Evolutionary conservation across 2,329 filamentous ascomycete species (phyloP).

Genomic region (Beauveria sp.): DNA sequence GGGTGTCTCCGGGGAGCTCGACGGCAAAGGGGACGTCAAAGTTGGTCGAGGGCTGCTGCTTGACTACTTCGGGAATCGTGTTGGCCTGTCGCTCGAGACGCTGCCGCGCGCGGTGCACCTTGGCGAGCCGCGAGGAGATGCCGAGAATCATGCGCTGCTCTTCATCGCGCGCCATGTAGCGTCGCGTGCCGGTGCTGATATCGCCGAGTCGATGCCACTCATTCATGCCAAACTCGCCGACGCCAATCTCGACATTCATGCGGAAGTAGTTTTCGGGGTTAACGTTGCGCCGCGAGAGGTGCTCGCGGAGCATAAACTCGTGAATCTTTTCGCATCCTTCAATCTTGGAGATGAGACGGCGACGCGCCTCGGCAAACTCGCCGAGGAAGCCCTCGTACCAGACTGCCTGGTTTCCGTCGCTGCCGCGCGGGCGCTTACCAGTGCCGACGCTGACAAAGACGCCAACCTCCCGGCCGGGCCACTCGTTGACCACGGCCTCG

Average conservation of each 20-base stretch:
- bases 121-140: conserved; percentile 72
- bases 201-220: conserved; percentile 93
- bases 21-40: conserved; percentile 42
- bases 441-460: conserved; percentile 94
- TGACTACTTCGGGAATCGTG: conserved; percentile 36
- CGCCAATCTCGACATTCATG: conserved; percentile 92
- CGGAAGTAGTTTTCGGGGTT: conserved; percentile 89
- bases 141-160: conserved; percentile 72
- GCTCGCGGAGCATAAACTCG: conserved; percentile 72
- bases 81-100: conserved; percentile 49
- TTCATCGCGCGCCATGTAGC: conserved; percentile 66
- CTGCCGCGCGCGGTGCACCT: conserved; percentile 69
- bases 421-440: conserved; percentile 63
- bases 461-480: conserved; percentile 87
- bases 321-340: conserved; percentile 92
- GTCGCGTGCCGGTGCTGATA: conserved; percentile 84
- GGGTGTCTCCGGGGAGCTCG: conserved; percentile 51
- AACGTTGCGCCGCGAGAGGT: conserved; percentile 69
- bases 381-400: conserved; percentile 96
- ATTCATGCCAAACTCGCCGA: conserved; percentile 98
- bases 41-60: conserved; percentile 33
- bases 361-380: conserved; percentile 83
- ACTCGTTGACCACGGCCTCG: conserved; percentile 86
- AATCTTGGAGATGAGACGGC: conserved; percentile 81
- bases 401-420: conserved; percentile 62